phyloP scores from a whole-genome alignment of 495 filamentous ascomycete genomes.

The Jackrogersella multiformis region DNA sequence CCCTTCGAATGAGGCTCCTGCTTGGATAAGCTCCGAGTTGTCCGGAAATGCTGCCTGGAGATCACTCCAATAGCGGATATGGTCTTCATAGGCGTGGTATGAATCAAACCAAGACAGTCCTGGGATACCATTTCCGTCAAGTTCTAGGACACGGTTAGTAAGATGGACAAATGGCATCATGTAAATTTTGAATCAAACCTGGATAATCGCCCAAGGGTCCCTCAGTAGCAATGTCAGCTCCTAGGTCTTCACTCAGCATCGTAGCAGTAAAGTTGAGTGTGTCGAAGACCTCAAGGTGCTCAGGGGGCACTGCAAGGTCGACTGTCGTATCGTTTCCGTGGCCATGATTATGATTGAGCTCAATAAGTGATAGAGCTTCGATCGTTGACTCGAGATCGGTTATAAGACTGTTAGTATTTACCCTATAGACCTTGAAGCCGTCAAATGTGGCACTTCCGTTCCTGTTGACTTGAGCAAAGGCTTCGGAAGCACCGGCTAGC shows the following conservation, averaged over 20 bases:
- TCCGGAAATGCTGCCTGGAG: constrained; percentile 57
- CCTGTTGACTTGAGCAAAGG: background rate
- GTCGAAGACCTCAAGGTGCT: constrained; percentile 49
- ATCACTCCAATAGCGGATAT: constrained; percentile 62
- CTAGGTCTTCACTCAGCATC: constrained; percentile 57
- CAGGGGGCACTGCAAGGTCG: constrained; percentile 56
- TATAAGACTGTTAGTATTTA: background rate
- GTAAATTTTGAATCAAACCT: too few species aligned
- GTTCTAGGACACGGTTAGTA: constrained; percentile 21
- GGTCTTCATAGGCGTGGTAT: constrained; percentile 67
- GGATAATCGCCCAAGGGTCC: constrained; percentile 23
- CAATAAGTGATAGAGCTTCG: constrained; percentile 36
- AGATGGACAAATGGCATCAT: background rate
- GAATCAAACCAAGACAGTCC: constrained; percentile 63
- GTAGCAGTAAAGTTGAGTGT: constrained; percentile 41
- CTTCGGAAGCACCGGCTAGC: background rate
- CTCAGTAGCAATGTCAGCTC: constrained; percentile 54
- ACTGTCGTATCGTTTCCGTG: constrained; percentile 4
- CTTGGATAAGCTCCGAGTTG: constrained; percentile 62
- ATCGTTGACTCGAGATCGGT: constrained; percentile 4
- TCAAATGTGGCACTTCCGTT: background rate
- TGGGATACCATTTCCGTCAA: constrained; percentile 30
- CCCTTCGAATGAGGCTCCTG: constrained; percentile 62
- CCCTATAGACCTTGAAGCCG: constrained; percentile 21
- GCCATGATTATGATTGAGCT: constrained; percentile 33